Percentiles rank a stretch among this genome's conserved stretches.
phyloP scores from a whole-genome alignment of 2,329 filamentous ascomycete species.

The Calonectria naviculata region DNA sequence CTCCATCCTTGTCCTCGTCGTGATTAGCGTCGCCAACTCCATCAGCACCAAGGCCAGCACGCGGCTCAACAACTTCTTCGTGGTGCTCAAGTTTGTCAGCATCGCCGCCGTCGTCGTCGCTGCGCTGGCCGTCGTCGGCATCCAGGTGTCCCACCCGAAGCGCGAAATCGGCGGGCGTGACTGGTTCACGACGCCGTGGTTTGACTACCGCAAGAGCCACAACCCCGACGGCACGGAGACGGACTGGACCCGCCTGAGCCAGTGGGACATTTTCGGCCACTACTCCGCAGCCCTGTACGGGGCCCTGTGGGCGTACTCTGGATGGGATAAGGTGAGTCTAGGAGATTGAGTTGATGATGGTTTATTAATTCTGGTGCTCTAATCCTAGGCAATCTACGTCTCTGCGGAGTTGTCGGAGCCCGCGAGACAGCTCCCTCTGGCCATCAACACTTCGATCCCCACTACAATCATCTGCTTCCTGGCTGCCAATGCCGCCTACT shows the following conservation, averaged over 20 bases:
- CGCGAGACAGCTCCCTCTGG: slow-evolving; percentile 65
- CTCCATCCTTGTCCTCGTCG: slow-evolving; percentile 58
- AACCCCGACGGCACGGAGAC: slow-evolving; percentile 61
- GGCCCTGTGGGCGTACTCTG: slow-evolving; percentile 72
- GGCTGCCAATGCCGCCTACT: slow-evolving; percentile 70
- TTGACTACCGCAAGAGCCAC: slow-evolving; percentile 59
- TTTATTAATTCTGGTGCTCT: neutral
- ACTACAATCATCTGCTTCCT: slow-evolving; percentile 70
- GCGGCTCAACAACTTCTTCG: slow-evolving; percentile 66
- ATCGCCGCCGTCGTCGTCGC: slow-evolving; percentile 61
- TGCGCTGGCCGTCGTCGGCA: slow-evolving; percentile 57
- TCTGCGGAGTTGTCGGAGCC: slow-evolving; percentile 64
- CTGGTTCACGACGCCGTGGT: slow-evolving; percentile 67
- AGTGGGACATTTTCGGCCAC: slow-evolving; percentile 70
- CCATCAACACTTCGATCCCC: slow-evolving; percentile 70
- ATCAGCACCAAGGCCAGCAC: slow-evolving; percentile 68
- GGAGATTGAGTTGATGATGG: neutral
- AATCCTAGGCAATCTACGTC: slow-evolving; percentile 62
- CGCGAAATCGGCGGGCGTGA: slow-evolving; percentile 58
- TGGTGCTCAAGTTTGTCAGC: slow-evolving; percentile 62
- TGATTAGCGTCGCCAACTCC: slow-evolving; percentile 63
- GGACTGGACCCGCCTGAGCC: slow-evolving; percentile 59
- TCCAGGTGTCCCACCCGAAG: slow-evolving; percentile 51
- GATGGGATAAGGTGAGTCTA: slow-evolving; percentile 70
- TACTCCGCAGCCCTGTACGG: slow-evolving; percentile 71